phyloP scores from a whole-genome alignment of 441 rosid species.

The Melastoma candidum region DNA sequence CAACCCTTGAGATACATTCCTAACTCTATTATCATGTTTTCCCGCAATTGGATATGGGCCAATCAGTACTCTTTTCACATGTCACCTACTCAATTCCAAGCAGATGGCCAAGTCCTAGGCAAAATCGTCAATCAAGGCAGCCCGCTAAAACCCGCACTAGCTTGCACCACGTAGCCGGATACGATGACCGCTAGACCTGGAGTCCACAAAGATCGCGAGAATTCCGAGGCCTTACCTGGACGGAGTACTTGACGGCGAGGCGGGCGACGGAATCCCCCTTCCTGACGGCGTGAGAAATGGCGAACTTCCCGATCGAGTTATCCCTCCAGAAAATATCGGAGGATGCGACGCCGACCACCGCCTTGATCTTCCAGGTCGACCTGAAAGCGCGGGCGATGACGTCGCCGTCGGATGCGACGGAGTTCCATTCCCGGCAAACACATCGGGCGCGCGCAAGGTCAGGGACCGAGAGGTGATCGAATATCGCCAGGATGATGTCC shows the following conservation, averaged over 20 bases:
- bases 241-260: constrained; percentile 83
- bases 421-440: constrained; percentile 63
- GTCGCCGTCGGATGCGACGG: constrained; percentile 40
- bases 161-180: background rate
- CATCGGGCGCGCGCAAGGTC: constrained; percentile 83
- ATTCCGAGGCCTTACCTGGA: constrained; percentile 40
- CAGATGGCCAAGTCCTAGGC: no score
- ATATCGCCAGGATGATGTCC: constrained; percentile 64
- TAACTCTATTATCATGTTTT: no score
- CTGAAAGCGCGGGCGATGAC: constrained; percentile 38
- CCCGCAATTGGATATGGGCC: no score
- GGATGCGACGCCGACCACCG: constrained; percentile 53
- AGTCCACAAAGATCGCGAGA: background rate
- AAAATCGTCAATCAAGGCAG: no score
- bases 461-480: constrained; percentile 39
- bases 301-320: constrained; percentile 58
- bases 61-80: no score
- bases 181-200: background rate
- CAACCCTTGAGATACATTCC: no score
- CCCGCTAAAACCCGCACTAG: background rate
- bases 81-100: no score
- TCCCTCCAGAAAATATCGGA: constrained; percentile 70
- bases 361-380: constrained; percentile 60
- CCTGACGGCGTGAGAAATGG: constrained; percentile 62
- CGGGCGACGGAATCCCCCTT: constrained; percentile 63